Base-by-base conservation (phyloP, 441 rosid species). In the Erysimum pusillum region DNA sequence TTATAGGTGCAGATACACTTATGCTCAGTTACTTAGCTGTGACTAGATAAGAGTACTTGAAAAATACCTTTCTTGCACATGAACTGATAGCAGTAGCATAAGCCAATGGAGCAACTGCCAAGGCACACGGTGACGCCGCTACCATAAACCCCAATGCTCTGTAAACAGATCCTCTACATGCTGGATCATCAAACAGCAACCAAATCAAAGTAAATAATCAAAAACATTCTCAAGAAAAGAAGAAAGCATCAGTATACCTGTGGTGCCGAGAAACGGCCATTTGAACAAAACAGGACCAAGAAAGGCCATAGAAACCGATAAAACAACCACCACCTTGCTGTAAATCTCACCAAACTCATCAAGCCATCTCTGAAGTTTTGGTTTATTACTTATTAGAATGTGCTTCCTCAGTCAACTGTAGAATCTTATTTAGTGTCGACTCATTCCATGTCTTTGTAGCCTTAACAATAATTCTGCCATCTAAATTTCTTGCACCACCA, bases 71-170 rank as follows among this genome's bases (percentile, higher is more conserved):
- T 88, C 76, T 91, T 9, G 97, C 97, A 81, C 98, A 96, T 44
- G 98, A 89, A 76, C 98, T 96, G 59, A 96, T 86, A 66, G 98
- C 95, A 79, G 87, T 91, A 65, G 94, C 98, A 84, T 96, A 96
- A 15, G 96, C 97, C 86, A 96, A 82, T 7, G 97, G 98, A 87
- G 98, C 99, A 44, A 96, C 98, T 45, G 98, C 99, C 83, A 96
- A 84, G 69, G 98, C 98, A 82, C 99, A 96, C 7, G 96, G 97
- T 25, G 98, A 93, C 52, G 97, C 98, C 39, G 97, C 98, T 75
- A 93, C 91, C 99, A 96, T 89, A 67, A 93, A 90, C 66, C 97
- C 97, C 67, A 91, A 77, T 71, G 99, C 98, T 73, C 99, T 86
- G 76, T 96, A 93, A 14, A 96, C 72, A 32, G 97, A 96, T 81